phyloP scores from a whole-genome alignment of 2,329 filamentous ascomycete genomes.

The Didymella lethalis region DNA sequence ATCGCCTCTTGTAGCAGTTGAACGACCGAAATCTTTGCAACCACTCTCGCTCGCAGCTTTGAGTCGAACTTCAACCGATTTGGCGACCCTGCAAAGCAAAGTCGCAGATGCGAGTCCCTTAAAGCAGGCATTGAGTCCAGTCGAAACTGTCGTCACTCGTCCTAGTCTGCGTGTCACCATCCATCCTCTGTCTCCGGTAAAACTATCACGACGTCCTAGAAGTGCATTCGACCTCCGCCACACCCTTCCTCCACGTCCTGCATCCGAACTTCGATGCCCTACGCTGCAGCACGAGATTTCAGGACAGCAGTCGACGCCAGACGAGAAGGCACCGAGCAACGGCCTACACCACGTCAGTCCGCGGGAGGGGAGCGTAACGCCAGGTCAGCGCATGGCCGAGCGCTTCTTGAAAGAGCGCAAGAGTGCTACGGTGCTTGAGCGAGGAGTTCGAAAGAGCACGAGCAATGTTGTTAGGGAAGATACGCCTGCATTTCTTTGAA shows the following conservation, averaged over 20 bases:
- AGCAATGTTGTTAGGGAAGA: slow-evolving; percentile 15
- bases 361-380: slow-evolving; percentile 30
- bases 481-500: slow-evolving; percentile 23
- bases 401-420: slow-evolving; percentile 35
- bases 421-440: slow-evolving; percentile 13
- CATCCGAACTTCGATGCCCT: slow-evolving; percentile 18
- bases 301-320: slow-evolving; percentile 27
- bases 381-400: slow-evolving; percentile 41
- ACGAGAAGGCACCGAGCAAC: neutral
- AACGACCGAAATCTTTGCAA: slow-evolving; percentile 32
- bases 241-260: slow-evolving; percentile 10
- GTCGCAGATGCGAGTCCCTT: slow-evolving; percentile 10
- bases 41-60: slow-evolving; percentile 22
- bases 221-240: slow-evolving; percentile 47
- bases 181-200: slow-evolving; percentile 31
- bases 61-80: slow-evolving; percentile 24
- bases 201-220: slow-evolving; percentile 36
- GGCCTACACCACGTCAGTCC: slow-evolving; percentile 6
- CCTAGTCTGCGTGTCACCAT: slow-evolving; percentile 28
- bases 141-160: slow-evolving; percentile 18
- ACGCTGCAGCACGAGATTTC: slow-evolving; percentile 2
- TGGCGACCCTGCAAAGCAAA: slow-evolving; percentile 27
- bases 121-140: slow-evolving; percentile 7
- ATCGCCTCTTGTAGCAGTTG: slow-evolving; percentile 2
- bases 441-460: slow-evolving; percentile 3